Evolutionary conservation across 495 filamentous ascomycete genomes (phyloP), one percentile per base, ranked within the genome.

Genomic region (Immersiella caudata): DNA sequence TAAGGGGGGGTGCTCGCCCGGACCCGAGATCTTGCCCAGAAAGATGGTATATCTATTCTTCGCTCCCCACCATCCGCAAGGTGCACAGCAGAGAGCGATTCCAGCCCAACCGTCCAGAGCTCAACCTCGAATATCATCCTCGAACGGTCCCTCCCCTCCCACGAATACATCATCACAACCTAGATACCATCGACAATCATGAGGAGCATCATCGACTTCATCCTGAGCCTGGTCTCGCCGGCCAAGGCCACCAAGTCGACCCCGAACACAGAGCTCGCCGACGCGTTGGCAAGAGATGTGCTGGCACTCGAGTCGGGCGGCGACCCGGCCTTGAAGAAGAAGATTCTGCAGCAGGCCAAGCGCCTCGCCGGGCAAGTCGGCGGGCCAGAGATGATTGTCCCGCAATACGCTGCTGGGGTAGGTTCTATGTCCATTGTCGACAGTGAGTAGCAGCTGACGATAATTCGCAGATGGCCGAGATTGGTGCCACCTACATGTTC

Each of bases 401-500:
- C 62, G 0, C 9, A 22, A 16, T 64, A 64, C 11, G 62, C 62
- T 22, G 62, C 51, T 2, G 24, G 24, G 8, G 62, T 64, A 16
- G 35, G 62, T 52, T 4, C 20, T 18, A 6, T 27, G 26, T 7
- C 35, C 27, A 11, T 20, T 60, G 1, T 18, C 57, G 2, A 12
- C 58, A 58, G 33, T 2, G 9, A 20, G 7, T 6, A 0, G 40
- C 40, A 46, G 40, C 29, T 25, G 36, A 36, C 35, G 25, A 8
- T 2, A 6, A 22, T 8, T 2, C 49, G 24, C 27, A 64, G 62
- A 64, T 64, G 62, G 62, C 40, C 24, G 62, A 64, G 46, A 64
- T 64, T 22, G 62, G 62, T 26, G 62, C 62, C 16, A 64, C 62
- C 0, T 64, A 64, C 49, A 64, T 64, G 62, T 64, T 64, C 20